Evolutionary conservation across 1,284 basidiomycete genomes (phyloP).

Genomic region (Ustilago shanxiensis): DNA sequence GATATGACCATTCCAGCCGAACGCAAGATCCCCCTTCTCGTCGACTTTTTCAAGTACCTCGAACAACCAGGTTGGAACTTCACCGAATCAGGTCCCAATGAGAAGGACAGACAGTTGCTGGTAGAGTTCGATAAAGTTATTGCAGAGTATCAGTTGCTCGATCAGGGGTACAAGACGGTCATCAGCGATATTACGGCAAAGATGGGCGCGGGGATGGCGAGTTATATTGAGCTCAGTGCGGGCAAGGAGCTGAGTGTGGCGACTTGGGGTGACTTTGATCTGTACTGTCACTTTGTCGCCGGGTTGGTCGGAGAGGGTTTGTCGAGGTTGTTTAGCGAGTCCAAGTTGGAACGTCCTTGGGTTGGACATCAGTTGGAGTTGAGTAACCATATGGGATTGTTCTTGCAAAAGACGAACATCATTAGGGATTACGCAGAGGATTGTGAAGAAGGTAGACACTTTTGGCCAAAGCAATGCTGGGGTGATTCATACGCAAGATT

Average conservation of each 20-base stretch:
- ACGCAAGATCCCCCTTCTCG: conserved; percentile 86
- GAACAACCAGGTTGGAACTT: conserved; percentile 90
- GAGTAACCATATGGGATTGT: conserved; percentile 94
- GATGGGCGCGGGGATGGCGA: conserved; percentile 96
- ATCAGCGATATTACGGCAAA: conserved; percentile 79
- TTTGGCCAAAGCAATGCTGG: conserved; percentile 98
- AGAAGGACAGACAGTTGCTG: conserved; percentile 89
- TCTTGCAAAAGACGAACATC: conserved; percentile 98
- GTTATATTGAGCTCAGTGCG: conserved; percentile 74
- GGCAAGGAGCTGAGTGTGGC: conserved; percentile 55
- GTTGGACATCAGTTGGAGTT: conserved; percentile 86
- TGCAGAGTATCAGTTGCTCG: conserved; percentile 79
- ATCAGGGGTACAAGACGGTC: conserved; percentile 78
- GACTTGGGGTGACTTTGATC: conserved; percentile 81
- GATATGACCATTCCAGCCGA: conserved; percentile 94
- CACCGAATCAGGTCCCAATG: conserved; percentile 82
- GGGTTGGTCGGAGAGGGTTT: conserved; percentile 97
- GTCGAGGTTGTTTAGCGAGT: conserved; percentile 88
- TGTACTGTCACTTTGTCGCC: conserved; percentile 99
- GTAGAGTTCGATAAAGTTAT: conserved; percentile 88
- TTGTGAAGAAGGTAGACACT: conserved; percentile 84
- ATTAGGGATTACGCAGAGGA: conserved; percentile 96
- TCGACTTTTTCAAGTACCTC: conserved; percentile 85
- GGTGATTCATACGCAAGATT: conserved; percentile 69
- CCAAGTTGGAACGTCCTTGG: conserved; percentile 84